Percentiles rank a stretch among this genome's conserved stretches.
Evolutionary conservation across 2,329 filamentous ascomycete genomes (phyloP).

Genomic region (Pseudogymnoascus sp.): DNA sequence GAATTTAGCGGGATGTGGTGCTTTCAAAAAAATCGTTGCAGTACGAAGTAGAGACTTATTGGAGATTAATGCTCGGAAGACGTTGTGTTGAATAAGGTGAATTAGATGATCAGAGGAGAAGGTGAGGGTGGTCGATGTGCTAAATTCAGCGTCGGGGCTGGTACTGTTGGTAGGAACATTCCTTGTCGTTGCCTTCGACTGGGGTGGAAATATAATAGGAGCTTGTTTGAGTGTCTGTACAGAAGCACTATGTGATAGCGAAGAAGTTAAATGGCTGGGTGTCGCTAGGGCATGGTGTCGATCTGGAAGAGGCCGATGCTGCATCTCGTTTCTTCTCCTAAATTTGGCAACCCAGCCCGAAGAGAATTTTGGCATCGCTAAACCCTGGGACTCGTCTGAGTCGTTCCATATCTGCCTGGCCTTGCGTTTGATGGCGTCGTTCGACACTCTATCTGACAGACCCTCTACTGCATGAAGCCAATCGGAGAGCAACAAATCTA

Average conservation of each 20-base stretch:
- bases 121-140: conserved; percentile 10
- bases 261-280: conserved; percentile 7
- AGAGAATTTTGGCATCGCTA: conserved; percentile 16
- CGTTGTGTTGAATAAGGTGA: conserved; percentile 22
- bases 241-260: conserved; percentile 3
- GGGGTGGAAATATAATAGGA: neutral
- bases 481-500: conserved; percentile 14
- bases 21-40: conserved; percentile 9
- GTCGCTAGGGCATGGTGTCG: conserved; percentile 2
- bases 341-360: conserved; percentile 16
- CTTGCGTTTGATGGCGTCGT: conserved; percentile 14
- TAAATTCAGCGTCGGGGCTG: conserved; percentile 8
- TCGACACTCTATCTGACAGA: conserved; percentile 11
- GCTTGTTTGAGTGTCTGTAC: conserved; percentile 9
- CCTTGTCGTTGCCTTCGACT: conserved; percentile 4
- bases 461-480: conserved; percentile 14
- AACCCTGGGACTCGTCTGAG: conserved; percentile 13
- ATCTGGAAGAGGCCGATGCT: conserved; percentile 6
- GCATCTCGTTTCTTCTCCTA: conserved; percentile 13
- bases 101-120: conserved; percentile 21
- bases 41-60: conserved; percentile 18
- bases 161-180: conserved; percentile 9
- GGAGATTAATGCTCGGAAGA: conserved; percentile 18
- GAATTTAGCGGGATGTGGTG: neutral
- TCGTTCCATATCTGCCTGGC: conserved; percentile 15